Evolutionary conservation across 148 eudicot species (phyloP), one percentile per base, ranked within the genome.

Genomic region (Rhododendron ferrugineum): DNA sequence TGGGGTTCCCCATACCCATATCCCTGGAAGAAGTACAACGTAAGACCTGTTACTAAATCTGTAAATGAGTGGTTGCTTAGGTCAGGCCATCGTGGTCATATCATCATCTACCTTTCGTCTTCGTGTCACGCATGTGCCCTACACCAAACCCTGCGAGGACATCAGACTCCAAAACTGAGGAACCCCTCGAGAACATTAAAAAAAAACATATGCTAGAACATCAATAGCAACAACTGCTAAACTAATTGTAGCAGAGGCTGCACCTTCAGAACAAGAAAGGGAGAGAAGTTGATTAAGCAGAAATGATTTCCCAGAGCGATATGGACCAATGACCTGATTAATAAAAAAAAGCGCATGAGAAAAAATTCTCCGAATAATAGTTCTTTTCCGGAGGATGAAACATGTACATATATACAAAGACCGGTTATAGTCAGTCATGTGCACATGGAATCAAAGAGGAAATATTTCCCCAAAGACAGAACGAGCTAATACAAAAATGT

Each of bases 1-100:
- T 52, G 99, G 99, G 85, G 89, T 88, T 85, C 99, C 99, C 99
- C 99, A 96, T 32, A 95, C 96, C 99, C 99, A 96, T 86, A 96
- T 91, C 68, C 99, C 99, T 96, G 91, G 18, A 80, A 60, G 44
- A 81, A 86, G 82, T 32, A 74, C 26, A 37, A 36, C 20, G 80
- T 22, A 79, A 9, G 26, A 36, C 26, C 26, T 74, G 36, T 49
- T 44, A 84, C 68, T 30, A 74, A 72, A 28, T 30, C 62, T 79
- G 52, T n/a, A 85, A 44, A 72, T 54, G 58, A 66, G 34, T 72
- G 72, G 18, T 73, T 52, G 49, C 46, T 36, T 54, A 44, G 78
- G 83, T 66, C 80, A 85, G 80, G 28, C 62, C 36, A 44, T 30
- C 11, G 78, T 26, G 28, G 62, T 66, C 34, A 52, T n/a, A 80